These are phyloP conservation scores for Botryotinia convoluta DNA, from an alignment of 2,329 filamentous ascomycete genomes.

Conservation along the genomic window DNA sequence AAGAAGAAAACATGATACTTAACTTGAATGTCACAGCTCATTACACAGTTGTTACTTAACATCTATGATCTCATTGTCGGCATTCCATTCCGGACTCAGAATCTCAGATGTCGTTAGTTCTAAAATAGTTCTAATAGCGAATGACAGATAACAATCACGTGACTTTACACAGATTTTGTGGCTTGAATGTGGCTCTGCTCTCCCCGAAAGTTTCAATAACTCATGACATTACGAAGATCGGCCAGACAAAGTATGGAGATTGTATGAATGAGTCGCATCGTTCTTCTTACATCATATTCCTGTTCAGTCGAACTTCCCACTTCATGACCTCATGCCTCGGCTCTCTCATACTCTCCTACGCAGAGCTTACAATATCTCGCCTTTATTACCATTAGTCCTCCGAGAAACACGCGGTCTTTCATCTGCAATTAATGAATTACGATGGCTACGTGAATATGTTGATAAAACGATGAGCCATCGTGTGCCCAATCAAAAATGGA, in stretches of 20 bases:
- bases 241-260: neutral
- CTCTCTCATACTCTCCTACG: constrained; percentile 57
- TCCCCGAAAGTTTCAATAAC: neutral
- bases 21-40: neutral
- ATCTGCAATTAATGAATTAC: constrained; percentile 66
- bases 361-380: constrained; percentile 52
- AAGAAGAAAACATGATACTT: neutral
- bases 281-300: neutral
- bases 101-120: neutral
- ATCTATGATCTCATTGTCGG: constrained; percentile 15
- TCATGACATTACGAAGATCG: neutral
- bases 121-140: neutral
- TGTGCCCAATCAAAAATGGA: constrained; percentile 23
- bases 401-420: constrained; percentile 59
- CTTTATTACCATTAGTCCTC: constrained; percentile 59
- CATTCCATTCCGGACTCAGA: neutral
- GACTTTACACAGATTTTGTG: neutral
- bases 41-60: neutral
- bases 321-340: constrained; percentile 53
- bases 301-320: neutral
- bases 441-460: constrained; percentile 68
- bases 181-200: constrained; percentile 2
- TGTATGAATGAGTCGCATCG: neutral
- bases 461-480: constrained; percentile 27
- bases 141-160: neutral